These are phyloP conservation scores for Reutealis trisperma DNA, from an alignment of 345 rosid species.

Conservation along the genomic window DNA sequence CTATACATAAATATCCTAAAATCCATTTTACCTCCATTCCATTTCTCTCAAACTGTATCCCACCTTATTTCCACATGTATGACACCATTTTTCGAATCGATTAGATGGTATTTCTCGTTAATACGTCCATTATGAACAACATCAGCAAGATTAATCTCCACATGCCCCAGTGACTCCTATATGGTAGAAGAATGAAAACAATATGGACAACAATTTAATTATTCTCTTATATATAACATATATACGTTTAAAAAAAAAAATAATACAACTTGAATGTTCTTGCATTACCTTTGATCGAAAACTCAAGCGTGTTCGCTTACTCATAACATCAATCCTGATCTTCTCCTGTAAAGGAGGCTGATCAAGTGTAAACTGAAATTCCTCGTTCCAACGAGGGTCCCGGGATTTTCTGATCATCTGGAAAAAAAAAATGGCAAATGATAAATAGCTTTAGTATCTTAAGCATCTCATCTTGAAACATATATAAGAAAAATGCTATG, in stretches of 20 bases:
- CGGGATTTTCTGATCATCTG: constrained; percentile 61
- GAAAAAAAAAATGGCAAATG: neutral
- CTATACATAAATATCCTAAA: neutral
- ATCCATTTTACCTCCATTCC: neutral
- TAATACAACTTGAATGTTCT: neutral
- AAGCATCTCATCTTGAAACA: too few species aligned
- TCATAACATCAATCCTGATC: constrained; percentile 56
- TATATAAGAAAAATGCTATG: too few species aligned
- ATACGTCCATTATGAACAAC: constrained; percentile 80
- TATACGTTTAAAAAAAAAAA: neutral
- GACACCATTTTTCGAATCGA: constrained; percentile 74
- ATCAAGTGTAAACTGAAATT: constrained; percentile 63
- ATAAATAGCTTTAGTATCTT: too few species aligned
- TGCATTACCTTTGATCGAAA: constrained; percentile 58
- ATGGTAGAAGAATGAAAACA: neutral
- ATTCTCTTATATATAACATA: neutral
- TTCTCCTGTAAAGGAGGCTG: constrained; percentile 64
- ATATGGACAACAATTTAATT: neutral
- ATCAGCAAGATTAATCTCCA: constrained; percentile 69
- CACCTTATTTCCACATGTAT: constrained; percentile 72
- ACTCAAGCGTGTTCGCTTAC: constrained; percentile 54
- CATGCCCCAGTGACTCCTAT: constrained; percentile 72
- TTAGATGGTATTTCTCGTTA: constrained; percentile 71
- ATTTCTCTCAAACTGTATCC: constrained; percentile 49
- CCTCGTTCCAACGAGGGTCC: constrained; percentile 70